Base-by-base conservation (phyloP, 257 asterid genomes). In the Solanum virginianum region DNA sequence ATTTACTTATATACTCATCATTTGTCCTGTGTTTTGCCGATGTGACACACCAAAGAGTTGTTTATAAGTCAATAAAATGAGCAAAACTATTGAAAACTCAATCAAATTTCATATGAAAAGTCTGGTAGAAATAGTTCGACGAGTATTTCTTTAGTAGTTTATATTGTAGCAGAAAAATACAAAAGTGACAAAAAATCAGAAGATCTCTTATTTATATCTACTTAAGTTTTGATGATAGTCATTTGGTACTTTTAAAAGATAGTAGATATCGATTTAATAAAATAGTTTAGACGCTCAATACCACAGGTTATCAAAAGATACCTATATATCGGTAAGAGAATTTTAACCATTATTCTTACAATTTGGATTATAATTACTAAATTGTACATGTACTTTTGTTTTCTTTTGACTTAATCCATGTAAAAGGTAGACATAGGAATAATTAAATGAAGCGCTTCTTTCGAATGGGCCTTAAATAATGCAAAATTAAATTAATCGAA, bases 201-300 rank as follows among this genome's bases (percentile, higher is more conserved):
- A 8, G 2, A 1, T 59, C 66, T 59, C 66, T n/a, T 59, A 59
- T 4, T 59, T n/a, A 20, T 63, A 66, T 65, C 11, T 65, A 7
- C n/a, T 29, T 66, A 66, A 29, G 0, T 14, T 29, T 66, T 29
- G 17, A 0, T 66, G 45, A 32, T 0, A 66, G 0, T 29, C 32
- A 29, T 15, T 29, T 3, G 0, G 32, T 66, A 66, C 1, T 63
- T 63, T 4, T 66, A 6, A 32, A 66, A 66, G 18, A 3, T 1
- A 7, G 0, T 0, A 66, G 0, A 14, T 66, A 29, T 57, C 65
- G 10, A 20, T 29, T 0, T 0, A 6, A 15, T 29, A 15, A 14
- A 63, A 63, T 63, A 63, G 20, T 24, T 10, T 63, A 63, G 1
- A 0, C 0, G 4, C 4, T 24, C 0, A 4, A 63, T 15, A 24